Evolutionary conservation across 352 stramenopile species (phyloP).

Genomic region (Phytophthora litchii): DNA sequence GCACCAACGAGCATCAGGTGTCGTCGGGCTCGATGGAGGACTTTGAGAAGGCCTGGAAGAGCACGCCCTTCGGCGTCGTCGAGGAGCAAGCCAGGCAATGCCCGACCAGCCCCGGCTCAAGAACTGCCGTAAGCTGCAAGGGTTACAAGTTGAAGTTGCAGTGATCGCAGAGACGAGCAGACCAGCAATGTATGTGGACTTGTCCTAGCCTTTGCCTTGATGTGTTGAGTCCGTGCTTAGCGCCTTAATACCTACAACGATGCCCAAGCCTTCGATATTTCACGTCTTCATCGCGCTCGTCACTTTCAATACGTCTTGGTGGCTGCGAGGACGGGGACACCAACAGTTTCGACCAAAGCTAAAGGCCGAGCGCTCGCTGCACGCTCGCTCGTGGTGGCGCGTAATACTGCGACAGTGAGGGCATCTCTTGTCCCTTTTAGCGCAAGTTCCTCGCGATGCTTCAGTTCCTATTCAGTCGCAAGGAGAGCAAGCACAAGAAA

Average conservation of each 20-base stretch:
- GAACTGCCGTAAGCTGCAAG: slow-evolving; percentile 51
- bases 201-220: too few species aligned
- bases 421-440: slow-evolving; percentile 10
- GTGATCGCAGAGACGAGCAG: slow-evolving; percentile 11
- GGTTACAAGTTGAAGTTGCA: slow-evolving; percentile 28
- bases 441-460: slow-evolving; percentile 17
- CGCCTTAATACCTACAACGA: too few species aligned
- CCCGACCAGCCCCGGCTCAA: slow-evolving; percentile 38
- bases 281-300: too few species aligned
- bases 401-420: slow-evolving; percentile 20
- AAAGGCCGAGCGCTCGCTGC: too few species aligned
- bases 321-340: too few species aligned
- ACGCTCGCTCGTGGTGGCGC: too few species aligned
- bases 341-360: too few species aligned
- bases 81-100: too few species aligned
- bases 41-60: slow-evolving; percentile 61
- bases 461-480: slow-evolving; percentile 36
- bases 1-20: slow-evolving; percentile 44
- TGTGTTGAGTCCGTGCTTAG: too few species aligned
- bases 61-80: slow-evolving; percentile 63
- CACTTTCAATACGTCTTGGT: too few species aligned
- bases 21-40: slow-evolving; percentile 39
- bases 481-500: slow-evolving; percentile 14
- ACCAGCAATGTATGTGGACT: neutral
- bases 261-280: too few species aligned